Conservation (phyloP, 2,329 filamentous ascomycete genomes). For the Aspergillus unguis region DNA sequence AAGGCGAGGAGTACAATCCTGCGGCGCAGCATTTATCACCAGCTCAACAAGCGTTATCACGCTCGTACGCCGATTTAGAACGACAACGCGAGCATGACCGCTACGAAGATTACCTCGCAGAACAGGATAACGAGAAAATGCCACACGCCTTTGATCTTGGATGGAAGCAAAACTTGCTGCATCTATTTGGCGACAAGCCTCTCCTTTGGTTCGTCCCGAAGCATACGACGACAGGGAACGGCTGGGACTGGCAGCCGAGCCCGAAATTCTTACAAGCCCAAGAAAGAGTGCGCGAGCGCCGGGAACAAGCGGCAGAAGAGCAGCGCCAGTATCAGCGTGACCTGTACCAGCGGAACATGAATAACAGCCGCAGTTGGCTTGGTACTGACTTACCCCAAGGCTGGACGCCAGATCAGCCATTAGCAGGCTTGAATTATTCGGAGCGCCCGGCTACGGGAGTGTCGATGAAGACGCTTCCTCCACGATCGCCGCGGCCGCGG, state of each 20-base stretch:
- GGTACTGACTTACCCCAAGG: constrained; percentile 19
- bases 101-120: constrained; percentile 80
- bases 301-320: constrained; percentile 29
- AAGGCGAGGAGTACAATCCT: constrained; percentile 60
- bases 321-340: constrained; percentile 35
- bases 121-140: constrained; percentile 80
- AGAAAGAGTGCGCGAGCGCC: constrained; percentile 28
- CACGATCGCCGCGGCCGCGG: constrained; percentile 37
- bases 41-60: constrained; percentile 44
- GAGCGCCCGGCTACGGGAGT: constrained; percentile 40
- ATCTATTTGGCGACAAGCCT: constrained; percentile 74
- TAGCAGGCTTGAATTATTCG: constrained; percentile 17
- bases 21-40: constrained; percentile 35
- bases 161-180: constrained; percentile 70
- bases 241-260: constrained; percentile 90
- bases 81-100: constrained; percentile 62
- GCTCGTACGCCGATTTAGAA: constrained; percentile 57
- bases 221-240: constrained; percentile 82
- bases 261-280: constrained; percentile 69
- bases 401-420: constrained; percentile 21
- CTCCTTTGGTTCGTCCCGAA: constrained; percentile 77
- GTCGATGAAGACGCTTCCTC: constrained; percentile 43
- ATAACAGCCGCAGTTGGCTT: constrained; percentile 30
- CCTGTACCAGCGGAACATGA: constrained; percentile 34
- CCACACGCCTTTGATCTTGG: constrained; percentile 94